Evolutionary conservation across 2,329 filamentous ascomycete genomes (phyloP).

Genomic region (Aspergillus uvarum): DNA sequence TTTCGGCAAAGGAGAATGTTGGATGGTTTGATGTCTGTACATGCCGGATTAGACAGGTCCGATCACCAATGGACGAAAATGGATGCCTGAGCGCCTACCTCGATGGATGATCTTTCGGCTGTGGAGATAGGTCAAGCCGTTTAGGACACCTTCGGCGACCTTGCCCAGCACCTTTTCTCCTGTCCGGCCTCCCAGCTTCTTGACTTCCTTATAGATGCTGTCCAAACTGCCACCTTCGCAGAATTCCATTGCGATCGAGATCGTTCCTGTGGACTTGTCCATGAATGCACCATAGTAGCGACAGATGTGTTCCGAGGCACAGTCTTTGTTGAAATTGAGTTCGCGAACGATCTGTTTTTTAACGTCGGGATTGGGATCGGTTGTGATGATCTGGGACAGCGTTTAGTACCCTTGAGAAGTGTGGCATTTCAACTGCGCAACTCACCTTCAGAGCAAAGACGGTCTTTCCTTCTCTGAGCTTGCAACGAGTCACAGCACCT

Average conservation of each 20-base stretch:
- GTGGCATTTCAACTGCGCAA: conserved; percentile 5
- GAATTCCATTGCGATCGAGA: conserved; percentile 98
- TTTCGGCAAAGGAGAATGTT: conserved; percentile 92
- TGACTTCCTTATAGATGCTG: conserved; percentile 96
- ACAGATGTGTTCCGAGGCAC: conserved; percentile 93
- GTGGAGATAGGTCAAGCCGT: conserved; percentile 92
- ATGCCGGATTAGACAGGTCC: neutral
- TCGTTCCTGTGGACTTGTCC: conserved; percentile 91
- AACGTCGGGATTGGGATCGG: conserved; percentile 94
- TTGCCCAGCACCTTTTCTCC: conserved; percentile 97
- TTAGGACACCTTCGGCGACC: conserved; percentile 90
- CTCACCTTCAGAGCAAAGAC: conserved; percentile 92
- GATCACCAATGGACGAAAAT: neutral
- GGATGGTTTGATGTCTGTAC: conserved; percentile 86
- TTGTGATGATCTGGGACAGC: conserved; percentile 79
- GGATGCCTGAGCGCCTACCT: conserved; percentile 37
- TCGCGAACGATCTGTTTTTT: conserved; percentile 98
- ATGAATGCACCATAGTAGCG: conserved; percentile 97
- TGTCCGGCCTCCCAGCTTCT: conserved; percentile 88
- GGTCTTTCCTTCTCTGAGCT: conserved; percentile 85
- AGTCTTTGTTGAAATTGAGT: conserved; percentile 96
- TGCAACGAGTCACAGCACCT: conserved; percentile 88
- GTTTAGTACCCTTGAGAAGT: conserved; percentile 12
- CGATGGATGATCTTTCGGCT: conserved; percentile 96
- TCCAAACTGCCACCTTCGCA: conserved; percentile 96